Evolutionary conservation across 306 rosid species (phyloP), one percentile per base, ranked within the genome.

Genomic region (Canavalia ensiformis): DNA sequence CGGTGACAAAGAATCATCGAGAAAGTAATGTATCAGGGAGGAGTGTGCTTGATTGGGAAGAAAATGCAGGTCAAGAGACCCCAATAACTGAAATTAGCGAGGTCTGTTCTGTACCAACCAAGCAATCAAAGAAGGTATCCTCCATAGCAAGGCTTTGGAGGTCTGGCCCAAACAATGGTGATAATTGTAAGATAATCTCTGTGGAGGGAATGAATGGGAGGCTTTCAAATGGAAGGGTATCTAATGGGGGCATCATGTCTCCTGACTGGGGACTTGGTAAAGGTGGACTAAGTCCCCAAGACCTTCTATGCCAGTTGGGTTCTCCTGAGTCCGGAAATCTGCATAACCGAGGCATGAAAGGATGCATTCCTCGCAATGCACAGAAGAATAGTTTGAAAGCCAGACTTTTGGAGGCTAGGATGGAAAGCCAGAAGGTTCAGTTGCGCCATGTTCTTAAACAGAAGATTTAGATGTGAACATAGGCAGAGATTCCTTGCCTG

Each of bases 381-480:
- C 89, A 86, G 82, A 94, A 94, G 87, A 88, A 86, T 77, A 92
- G 97, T 82, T 88, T 94, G 89, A 94, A 92, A 89, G 87, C 95
- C 30, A 90, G 87, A 88, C 95, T 94, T 57, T 31, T 94, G 81
- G 98, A 94, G 89, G 97, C 98, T 42, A 92, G 98, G 84, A 86
- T 90, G 84, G 98, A 91, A 78, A 88, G 88, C 84, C 94, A 92
- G 82, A 94, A 91, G 78, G 81, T 92, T 62, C 97, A 92, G 69
- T 78, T 94, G 82, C 95, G 97, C 76, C 95, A 95, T 39, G 97
- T 93, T 72, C 97, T 95, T 57, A 91, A 91, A 74, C 95, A 95
- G 84, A 95, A 92, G 90, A 89, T 86, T 76, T 92, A 89, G 88
- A 74, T 69, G 76, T 76, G 76, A 80, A 44, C 77, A 9, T 55